phyloP scores from a whole-genome alignment of 2,329 filamentous ascomycete species.

The Pseudophaeomoniella oleicola region DNA sequence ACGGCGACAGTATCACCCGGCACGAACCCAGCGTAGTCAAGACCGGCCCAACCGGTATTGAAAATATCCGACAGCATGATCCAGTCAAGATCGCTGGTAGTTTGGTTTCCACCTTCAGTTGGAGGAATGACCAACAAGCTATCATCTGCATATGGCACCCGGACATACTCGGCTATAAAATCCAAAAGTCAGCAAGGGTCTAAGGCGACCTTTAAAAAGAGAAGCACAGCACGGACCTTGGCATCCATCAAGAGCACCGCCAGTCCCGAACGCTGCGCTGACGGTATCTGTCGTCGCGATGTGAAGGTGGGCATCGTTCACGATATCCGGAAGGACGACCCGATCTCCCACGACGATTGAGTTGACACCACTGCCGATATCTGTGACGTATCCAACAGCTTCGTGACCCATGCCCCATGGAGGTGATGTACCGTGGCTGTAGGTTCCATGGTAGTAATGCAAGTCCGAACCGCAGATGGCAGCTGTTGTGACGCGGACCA shows the following conservation, averaged over 20 bases:
- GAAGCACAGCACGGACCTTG: too few species aligned
- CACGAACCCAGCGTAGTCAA: slow-evolving; percentile 43
- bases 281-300: background rate
- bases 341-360: slow-evolving; percentile 9
- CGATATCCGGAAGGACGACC: slow-evolving; percentile 13
- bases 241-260: slow-evolving; percentile 3
- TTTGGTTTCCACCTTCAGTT: too few species aligned
- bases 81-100: slow-evolving; percentile 7
- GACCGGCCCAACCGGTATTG: slow-evolving; percentile 34
- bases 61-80: slow-evolving; percentile 15
- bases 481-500: slow-evolving; percentile 20
- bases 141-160: slow-evolving; percentile 9
- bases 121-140: slow-evolving; percentile 8
- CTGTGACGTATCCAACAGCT: slow-evolving; percentile 9
- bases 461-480: slow-evolving; percentile 23
- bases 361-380: slow-evolving; percentile 8
- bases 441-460: slow-evolving; percentile 19
- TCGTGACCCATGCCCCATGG: slow-evolving; percentile 13
- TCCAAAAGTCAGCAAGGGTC: too few species aligned
- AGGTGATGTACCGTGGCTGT: slow-evolving; percentile 6
- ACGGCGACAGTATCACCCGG: slow-evolving; percentile 47
- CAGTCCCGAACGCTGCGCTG: slow-evolving; percentile 2
- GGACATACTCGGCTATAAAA: slow-evolving; percentile 9
- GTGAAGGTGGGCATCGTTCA: too few species aligned
- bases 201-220: too few species aligned